phyloP scores from a whole-genome alignment of 2,329 filamentous ascomycete genomes.

The Myriangium duriaei region DNA sequence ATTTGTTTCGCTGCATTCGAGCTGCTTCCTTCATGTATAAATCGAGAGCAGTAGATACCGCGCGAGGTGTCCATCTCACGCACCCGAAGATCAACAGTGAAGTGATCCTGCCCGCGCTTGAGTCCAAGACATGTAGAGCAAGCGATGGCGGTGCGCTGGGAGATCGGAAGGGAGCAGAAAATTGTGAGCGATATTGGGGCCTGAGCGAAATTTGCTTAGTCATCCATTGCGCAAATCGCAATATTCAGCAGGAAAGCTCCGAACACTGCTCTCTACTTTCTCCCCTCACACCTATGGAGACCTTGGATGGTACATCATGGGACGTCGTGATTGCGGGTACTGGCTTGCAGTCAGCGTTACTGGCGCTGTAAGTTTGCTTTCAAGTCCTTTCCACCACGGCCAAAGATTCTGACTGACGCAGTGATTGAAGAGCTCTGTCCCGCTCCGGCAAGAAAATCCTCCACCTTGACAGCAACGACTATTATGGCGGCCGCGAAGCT shows the following conservation, averaged over 20 bases:
- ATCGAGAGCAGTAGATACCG: slow-evolving; percentile 42
- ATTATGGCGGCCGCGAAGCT: slow-evolving; percentile 78
- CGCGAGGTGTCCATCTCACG: slow-evolving; percentile 33
- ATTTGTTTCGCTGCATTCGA: slow-evolving; percentile 38
- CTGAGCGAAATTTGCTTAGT: slow-evolving; percentile 7
- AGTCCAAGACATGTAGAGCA: slow-evolving; percentile 17
- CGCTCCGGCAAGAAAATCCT: slow-evolving; percentile 84
- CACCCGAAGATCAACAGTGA: slow-evolving; percentile 31
- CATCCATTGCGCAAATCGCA: slow-evolving; percentile 4
- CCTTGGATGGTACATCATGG: slow-evolving; percentile 38
- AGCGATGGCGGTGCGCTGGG: slow-evolving; percentile 23
- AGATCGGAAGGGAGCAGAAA: slow-evolving; percentile 16
- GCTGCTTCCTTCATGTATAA: slow-evolving; percentile 35
- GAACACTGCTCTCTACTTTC: slow-evolving; percentile 4
- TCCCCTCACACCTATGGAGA: slow-evolving; percentile 28
- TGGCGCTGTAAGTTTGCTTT: slow-evolving; percentile 37
- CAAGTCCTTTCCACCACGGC: slow-evolving; percentile 14
- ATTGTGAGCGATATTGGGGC: slow-evolving; percentile 1
- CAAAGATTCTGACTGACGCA: slow-evolving; percentile 60
- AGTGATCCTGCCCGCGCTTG: slow-evolving; percentile 20
- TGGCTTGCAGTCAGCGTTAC: slow-evolving; percentile 39
- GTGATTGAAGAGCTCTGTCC: slow-evolving; percentile 67
- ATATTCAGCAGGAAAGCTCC: slow-evolving; percentile 2
- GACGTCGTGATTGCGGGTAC: slow-evolving; percentile 43
- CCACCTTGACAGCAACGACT: slow-evolving; percentile 76